Percentiles rank a stretch among this genome's conserved stretches.
These are phyloP conservation scores for Geotrichum europaeum DNA, from an alignment of 1,139 yeast genomes.

Conservation along the genomic window DNA sequence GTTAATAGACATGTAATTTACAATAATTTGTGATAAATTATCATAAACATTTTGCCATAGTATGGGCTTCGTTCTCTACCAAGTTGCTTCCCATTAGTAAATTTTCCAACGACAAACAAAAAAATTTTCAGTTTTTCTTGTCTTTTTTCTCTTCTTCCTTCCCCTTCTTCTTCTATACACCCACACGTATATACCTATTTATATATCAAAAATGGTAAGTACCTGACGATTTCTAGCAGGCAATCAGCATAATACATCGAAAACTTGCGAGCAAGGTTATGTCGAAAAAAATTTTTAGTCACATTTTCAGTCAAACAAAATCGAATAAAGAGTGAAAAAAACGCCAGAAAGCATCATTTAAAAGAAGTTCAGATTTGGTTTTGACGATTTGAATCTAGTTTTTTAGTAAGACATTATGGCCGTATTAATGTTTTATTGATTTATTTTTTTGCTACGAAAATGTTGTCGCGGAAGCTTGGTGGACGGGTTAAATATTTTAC, in stretches of 20 bases:
- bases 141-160: not conserved
- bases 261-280: not conserved
- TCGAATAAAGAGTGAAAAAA: not conserved
- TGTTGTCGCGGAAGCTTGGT: not conserved
- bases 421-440: not conserved
- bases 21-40: not conserved
- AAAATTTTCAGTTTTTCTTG: not conserved
- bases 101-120: not conserved
- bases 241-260: not conserved
- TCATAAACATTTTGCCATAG: not conserved
- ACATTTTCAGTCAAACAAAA: not conserved
- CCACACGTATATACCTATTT: not conserved
- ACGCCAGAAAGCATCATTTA: not conserved
- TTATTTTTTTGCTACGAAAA: not conserved
- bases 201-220: not conserved
- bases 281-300: not conserved
- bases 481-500: not conserved
- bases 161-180: not conserved
- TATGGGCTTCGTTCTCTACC: not conserved
- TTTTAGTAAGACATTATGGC: not conserved
- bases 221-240: not conserved
- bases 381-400: not conserved
- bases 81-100: not conserved
- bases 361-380: not conserved
- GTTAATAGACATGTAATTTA: not conserved